Conservation (phyloP, 148 eudicot genomes). For the Arbutus unedo region DNA sequence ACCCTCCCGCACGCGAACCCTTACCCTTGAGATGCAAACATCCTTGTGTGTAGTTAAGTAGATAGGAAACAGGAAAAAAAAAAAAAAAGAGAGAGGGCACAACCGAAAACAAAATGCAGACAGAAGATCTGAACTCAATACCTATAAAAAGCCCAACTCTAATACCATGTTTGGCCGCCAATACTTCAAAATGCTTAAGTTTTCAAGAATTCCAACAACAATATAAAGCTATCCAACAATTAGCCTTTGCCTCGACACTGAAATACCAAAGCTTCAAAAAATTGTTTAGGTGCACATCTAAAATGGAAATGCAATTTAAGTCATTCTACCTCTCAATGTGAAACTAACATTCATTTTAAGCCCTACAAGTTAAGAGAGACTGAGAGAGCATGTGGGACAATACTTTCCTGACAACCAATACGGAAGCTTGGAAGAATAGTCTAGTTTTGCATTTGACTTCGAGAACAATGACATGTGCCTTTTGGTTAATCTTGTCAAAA, state of each 20-base stretch:
- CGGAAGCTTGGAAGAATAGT: background rate
- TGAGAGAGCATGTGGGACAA: background rate
- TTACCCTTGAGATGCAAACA: background rate
- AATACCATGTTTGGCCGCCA: background rate
- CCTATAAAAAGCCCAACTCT: background rate
- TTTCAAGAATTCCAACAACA: background rate
- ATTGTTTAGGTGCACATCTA: background rate
- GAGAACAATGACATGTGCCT: background rate
- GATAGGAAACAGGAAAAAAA: background rate
- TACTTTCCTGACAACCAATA: background rate
- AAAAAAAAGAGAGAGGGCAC: background rate
- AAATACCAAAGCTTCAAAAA: constrained; percentile 1
- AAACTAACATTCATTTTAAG: background rate
- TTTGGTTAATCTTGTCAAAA: background rate
- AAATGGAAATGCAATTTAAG: background rate
- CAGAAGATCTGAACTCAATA: background rate
- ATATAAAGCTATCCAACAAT: background rate
- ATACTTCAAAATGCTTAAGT: background rate
- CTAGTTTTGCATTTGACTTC: background rate
- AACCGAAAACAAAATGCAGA: background rate
- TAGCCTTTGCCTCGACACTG: background rate
- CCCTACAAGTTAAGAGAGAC: constrained; percentile 3
- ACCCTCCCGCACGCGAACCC: background rate
- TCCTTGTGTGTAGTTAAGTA: background rate
- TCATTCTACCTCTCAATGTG: background rate